Evolutionary conservation across 768 basidiomycete genomes (phyloP).

Genomic region (Phylloporus arenicola): DNA sequence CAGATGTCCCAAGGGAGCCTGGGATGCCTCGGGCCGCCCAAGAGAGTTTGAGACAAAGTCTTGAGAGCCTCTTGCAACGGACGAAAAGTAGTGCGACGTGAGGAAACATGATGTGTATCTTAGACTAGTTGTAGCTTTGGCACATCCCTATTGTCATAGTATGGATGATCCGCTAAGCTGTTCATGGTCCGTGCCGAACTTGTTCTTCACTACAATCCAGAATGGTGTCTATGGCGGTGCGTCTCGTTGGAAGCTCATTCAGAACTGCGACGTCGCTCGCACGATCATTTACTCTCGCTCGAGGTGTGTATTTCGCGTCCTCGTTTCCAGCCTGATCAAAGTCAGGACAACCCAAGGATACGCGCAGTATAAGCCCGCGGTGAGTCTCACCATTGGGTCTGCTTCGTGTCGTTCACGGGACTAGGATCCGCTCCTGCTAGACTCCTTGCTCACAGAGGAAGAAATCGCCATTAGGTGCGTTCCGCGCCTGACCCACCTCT

Average conservation of each 20-base stretch:
- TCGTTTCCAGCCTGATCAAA: background rate
- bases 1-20: background rate
- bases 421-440: constrained; percentile 80
- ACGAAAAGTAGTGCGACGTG: background rate
- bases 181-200: constrained; percentile 16
- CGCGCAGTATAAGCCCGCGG: constrained; percentile 18
- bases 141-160: too few relatives aligned
- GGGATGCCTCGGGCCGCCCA: constrained; percentile 4
- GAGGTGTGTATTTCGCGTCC: constrained; percentile 13
- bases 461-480: constrained; percentile 80
- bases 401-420: background rate
- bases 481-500: constrained; percentile 10
- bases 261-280: constrained; percentile 7
- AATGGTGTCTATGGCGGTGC: constrained; percentile 1
- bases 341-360: constrained; percentile 15
- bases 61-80: constrained; percentile 17
- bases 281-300: constrained; percentile 16
- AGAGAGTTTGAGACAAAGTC: constrained; percentile 21
- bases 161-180: too few relatives aligned
- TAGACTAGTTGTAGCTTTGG: too few relatives aligned
- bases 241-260: constrained; percentile 7
- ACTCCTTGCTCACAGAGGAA: constrained; percentile 80
- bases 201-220: background rate
- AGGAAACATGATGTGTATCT: background rate
- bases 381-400: constrained; percentile 5